These are phyloP conservation scores for Alternaria longipes DNA, from an alignment of 2,329 filamentous ascomycete species.

Conservation along the genomic window DNA sequence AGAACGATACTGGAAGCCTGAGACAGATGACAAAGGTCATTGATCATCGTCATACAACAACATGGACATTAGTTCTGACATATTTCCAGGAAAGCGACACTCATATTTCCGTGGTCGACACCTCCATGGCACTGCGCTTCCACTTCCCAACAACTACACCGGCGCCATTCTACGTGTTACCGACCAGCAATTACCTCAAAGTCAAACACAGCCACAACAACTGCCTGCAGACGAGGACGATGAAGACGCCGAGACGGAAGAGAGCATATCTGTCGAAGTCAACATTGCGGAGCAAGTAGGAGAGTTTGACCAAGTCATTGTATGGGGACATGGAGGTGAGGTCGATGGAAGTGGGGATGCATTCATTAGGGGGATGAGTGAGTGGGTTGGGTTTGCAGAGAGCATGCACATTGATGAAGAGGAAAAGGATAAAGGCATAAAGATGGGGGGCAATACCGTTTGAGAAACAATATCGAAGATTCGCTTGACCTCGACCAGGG, in stretches of 20 bases:
- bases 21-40: conserved; percentile 43
- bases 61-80: background rate
- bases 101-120: conserved; percentile 72
- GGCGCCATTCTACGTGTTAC: conserved; percentile 54
- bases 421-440: conserved; percentile 5
- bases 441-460: background rate
- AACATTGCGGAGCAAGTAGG: conserved; percentile 68
- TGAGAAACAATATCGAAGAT: background rate
- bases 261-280: conserved; percentile 35
- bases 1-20: conserved; percentile 75
- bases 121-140: conserved; percentile 72
- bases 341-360: conserved; percentile 71
- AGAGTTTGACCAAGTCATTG: conserved; percentile 75
- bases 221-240: conserved; percentile 27
- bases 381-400: conserved; percentile 81
- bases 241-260: conserved; percentile 26
- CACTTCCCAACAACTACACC: conserved; percentile 75
- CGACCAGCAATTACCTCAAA: conserved; percentile 32
- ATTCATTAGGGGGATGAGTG: conserved; percentile 77
- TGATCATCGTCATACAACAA: accelerated
- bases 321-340: conserved; percentile 83
- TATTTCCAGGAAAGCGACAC: conserved; percentile 18
- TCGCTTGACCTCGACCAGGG: background rate
- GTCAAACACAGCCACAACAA: conserved; percentile 5
- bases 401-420: conserved; percentile 51